Percentiles rank a stretch among this genome's conserved stretches.
These are phyloP conservation scores for Martiniozyma asiatica DNA, from an alignment of 1,139 yeast genomes.

Conservation along the genomic window DNA sequence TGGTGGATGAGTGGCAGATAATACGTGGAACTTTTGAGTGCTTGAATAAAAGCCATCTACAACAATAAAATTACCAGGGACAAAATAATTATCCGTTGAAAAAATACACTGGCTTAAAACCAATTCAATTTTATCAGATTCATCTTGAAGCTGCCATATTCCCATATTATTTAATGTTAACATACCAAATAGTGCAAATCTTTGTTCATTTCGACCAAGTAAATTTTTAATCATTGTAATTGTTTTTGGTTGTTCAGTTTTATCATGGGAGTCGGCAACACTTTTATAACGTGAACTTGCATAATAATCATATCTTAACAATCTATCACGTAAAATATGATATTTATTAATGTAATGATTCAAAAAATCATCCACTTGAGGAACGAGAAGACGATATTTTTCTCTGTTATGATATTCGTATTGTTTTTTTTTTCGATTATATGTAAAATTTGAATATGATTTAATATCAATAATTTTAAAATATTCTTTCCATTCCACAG, in stretches of 20 bases:
- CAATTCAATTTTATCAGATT: constrained; percentile 64
- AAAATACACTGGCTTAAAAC: constrained; percentile 57
- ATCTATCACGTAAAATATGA: constrained; percentile 51
- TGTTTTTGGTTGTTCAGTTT: constrained; percentile 28
- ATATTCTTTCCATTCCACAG: constrained; percentile 58
- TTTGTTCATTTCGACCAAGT: constrained; percentile 70
- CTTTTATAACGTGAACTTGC: constrained; percentile 33
- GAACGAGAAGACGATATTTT: constrained; percentile 9
- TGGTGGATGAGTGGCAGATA: constrained; percentile 78
- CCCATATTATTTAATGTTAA: constrained; percentile 56
- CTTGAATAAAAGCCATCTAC: constrained; percentile 79
- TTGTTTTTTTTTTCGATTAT: constrained; percentile 55
- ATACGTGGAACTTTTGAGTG: constrained; percentile 60
- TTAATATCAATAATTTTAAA: constrained; percentile 55
- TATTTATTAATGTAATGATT: constrained; percentile 39
- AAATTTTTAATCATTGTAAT: constrained; percentile 73
- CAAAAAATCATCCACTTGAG: constrained; percentile 19
- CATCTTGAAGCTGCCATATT: constrained; percentile 66
- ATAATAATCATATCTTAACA: constrained; percentile 70
- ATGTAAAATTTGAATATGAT: constrained; percentile 54
- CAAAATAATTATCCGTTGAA: constrained; percentile 56
- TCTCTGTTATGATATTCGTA: constrained; percentile 27
- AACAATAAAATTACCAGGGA: constrained; percentile 68
- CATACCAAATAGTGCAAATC: constrained; percentile 71
- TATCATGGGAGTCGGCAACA: constrained; percentile 23